Evolutionary conservation across 345 rosid genomes (phyloP), one percentile per base, ranked within the genome.

Genomic region (Sonneratia alba): DNA sequence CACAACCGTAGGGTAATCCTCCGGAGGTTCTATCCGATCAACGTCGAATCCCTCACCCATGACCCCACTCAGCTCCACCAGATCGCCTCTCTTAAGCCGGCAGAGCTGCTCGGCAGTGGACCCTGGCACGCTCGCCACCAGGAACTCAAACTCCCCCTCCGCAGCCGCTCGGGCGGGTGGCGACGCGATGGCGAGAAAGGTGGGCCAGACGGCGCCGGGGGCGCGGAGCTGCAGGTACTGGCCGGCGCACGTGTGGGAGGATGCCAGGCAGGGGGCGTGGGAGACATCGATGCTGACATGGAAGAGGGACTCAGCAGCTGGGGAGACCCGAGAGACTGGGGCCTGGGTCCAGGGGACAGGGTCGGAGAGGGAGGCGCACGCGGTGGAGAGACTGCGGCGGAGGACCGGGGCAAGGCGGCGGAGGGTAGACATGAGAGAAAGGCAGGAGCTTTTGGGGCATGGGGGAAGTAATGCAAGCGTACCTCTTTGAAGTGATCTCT

Each of bases 191-290:
- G 99, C 96, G n/a, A 95, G 80, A 70, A 90, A 92, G 6, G 98
- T 71, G 1, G 96, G 97, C 77, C 82, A 90, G 70, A 72, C 86
- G 4, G 74, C 81, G 70, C 85, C 90, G 19, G 85, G 91, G 36
- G 92, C 75, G 8, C 96, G 94, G 47, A 95, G 85, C 94, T 90
- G 98, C 43, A 92, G 88, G 82, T 90, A 95, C 79, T 95, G 99
- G 16, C 99, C 99, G 8, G 97, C 81, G 34, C 78, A 71, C 27
- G 89, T 82, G 77, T 95, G 78, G 6, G 97, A 85, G 3, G 80
- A 78, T 32, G 75, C 92, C 27, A 95, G 89, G 82, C 91, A 90
- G 3, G 98, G 92, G 7, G 91, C 76, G 73, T 87, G 79, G 0
- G 94, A 92, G 47, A 95, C 78, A 81, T 92, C 99, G 78, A 92